Evolutionary conservation across 148 eudicot species (phyloP), one percentile per base, ranked within the genome.

Genomic region (Nepenthes gracilis): DNA sequence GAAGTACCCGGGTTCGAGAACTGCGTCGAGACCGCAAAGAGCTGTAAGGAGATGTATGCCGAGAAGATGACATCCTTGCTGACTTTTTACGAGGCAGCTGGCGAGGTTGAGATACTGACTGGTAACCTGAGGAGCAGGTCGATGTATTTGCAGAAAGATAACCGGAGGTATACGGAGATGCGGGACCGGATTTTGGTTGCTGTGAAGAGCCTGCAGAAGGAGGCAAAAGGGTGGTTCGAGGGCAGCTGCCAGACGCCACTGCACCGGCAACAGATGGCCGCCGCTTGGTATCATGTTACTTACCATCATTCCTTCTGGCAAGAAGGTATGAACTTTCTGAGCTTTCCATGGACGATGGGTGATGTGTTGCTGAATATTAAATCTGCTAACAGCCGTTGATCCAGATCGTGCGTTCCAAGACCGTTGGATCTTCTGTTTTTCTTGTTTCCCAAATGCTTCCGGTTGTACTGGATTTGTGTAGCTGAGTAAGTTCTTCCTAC

Each of bases 261-360:
- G 11, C 85, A 86, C 34, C 72, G 75, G 32, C 70, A 68, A 69
- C 80, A 70, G 69, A 38, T 92, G 91, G 96, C 98, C 1, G 82
- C 98, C 1, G 98, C 98, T 33, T 92, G 98, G 98, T 92, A 92
- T 70, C 74, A 85, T 58, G 90, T 92, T 10, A 77, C 96, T 34
- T 92, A 92, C 63, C 91, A 88, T 63, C 84, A 87, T 2, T 66
- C 71, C 49, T 75, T 82, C 36, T 77, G 75, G 36, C 62, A 78
- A 32, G 89, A 71, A 66, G 81, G 95, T 45, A 57, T 43, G 23
- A 77, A 82, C 49, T 93, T 95, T 72, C 62, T 93, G 61, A 79
- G 98, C 11, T 93, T 93, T 70, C 98, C 98, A 0, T 93, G 98
- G 98, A 79, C 80, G 43, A 70, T 84, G 6, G 94, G 91, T 35